Evolutionary conservation across 1,139 yeast genomes (phyloP), one percentile per base, ranked within the genome.

Genomic region (Debaryomyces udenii): DNA sequence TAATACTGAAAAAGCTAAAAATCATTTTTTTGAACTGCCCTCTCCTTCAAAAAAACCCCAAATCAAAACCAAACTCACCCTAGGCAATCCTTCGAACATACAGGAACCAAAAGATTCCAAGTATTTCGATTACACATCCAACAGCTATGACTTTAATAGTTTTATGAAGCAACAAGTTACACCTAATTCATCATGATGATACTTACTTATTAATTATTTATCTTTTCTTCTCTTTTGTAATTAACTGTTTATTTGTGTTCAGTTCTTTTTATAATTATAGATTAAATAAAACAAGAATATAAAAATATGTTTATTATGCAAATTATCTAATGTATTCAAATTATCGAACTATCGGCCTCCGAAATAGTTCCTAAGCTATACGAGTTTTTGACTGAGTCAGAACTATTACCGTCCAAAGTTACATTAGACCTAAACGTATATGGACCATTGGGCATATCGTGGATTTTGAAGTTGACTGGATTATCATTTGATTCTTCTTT

Each of bases 91-190:
- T 20, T 20, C 22, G 7, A 20, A 20, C 22, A 5, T 20, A 20
- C 22, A 20, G 7, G n/a, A 17, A 9, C 17, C 31, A n/a, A 34
- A 26, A 18, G 17, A 34, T 14, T 34, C 37, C 6, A 52, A 51
- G 29, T 57, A 57, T 42, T 69, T 68, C 43, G 75, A 70, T 44
- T 70, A 70, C 43, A 43, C 53, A 2, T 49, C 53, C 32, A 64
- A 55, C 24, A 56, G 51, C 30, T 68, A 69, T 46, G 73, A 70
- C 49, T 70, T 70, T 43, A 56, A 63, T 35, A 59, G 72, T 9
- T 70, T 64, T 43, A 68, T 70, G 63, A 59, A 61, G 37, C 68
- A 62, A 44, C 51, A 57, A 37, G 47, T 29, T 7, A 14, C 20
- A n/a, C 22, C 32, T 11, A 36, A 17, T 10, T 18, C 15, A 16